Conservation (phyloP, 306 rosid genomes). For the Ziziphus jujuba region DNA sequence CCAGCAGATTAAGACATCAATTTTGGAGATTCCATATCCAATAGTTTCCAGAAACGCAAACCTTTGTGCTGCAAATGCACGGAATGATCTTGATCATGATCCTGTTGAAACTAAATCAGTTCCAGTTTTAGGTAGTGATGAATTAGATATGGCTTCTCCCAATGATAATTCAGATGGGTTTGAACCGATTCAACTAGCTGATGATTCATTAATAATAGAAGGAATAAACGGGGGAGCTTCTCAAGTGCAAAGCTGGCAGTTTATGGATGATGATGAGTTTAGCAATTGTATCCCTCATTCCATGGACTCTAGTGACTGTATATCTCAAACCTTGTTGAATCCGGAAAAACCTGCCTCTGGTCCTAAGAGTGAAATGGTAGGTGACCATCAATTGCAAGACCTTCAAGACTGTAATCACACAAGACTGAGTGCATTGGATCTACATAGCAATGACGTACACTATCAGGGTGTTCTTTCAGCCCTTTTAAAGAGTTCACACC, state of each 20-base stretch:
- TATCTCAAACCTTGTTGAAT: slow-evolving; percentile 66
- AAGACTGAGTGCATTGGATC: slow-evolving; percentile 43
- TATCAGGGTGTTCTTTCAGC: slow-evolving; percentile 58
- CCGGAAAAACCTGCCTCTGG: slow-evolving; percentile 41
- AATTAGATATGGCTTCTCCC: slow-evolving; percentile 49
- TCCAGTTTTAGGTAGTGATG: slow-evolving; percentile 38
- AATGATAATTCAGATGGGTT: slow-evolving; percentile 48
- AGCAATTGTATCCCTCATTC: slow-evolving; percentile 64
- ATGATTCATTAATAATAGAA: slow-evolving; percentile 51
- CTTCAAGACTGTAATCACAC: slow-evolving; percentile 43
- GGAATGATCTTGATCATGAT: slow-evolving; percentile 41
- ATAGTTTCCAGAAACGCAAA: slow-evolving; percentile 27
- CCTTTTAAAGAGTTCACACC: slow-evolving; percentile 56
- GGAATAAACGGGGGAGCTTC: slow-evolving; percentile 47
- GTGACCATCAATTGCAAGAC: slow-evolving; percentile 27
- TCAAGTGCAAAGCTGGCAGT: slow-evolving; percentile 74
- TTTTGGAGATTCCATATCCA: slow-evolving; percentile 46
- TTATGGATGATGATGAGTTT: slow-evolving; percentile 68
- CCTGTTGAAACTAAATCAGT: slow-evolving; percentile 34
- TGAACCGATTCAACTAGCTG: slow-evolving; percentile 39
- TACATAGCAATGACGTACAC: slow-evolving; percentile 47
- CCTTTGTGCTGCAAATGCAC: slow-evolving; percentile 27
- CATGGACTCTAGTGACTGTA: slow-evolving; percentile 73
- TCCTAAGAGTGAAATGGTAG: slow-evolving; percentile 28
- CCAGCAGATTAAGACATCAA: slow-evolving; percentile 49